Evolutionary conservation across 2,329 filamentous ascomycete genomes (phyloP).

Genomic region (Alternaria infectoria): DNA sequence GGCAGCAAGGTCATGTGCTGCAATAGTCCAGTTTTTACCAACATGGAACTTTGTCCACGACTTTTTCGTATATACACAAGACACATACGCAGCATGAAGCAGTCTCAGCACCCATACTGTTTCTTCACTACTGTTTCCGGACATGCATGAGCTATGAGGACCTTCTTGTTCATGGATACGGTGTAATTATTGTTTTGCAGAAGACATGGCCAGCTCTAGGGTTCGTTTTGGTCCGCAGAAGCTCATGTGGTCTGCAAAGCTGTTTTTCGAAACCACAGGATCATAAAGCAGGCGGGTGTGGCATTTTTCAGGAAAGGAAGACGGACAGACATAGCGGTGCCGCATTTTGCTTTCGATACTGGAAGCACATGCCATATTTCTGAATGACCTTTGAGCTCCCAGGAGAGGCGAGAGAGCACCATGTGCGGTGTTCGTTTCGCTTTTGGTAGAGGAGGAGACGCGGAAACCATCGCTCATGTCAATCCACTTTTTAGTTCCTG

Average conservation of each 20-base stretch:
- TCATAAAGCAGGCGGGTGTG: neutral
- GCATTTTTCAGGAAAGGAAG: neutral
- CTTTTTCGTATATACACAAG: no score
- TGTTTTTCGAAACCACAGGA: accelerated
- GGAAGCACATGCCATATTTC: neutral
- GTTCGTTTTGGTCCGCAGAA: neutral
- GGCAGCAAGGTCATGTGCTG: neutral
- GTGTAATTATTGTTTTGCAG: neutral
- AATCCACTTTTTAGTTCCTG: accelerated
- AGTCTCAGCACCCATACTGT: accelerated
- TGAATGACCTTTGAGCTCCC: accelerated
- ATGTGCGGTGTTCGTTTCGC: no score
- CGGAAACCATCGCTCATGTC: accelerated
- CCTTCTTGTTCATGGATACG: neutral
- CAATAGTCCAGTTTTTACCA: no score
- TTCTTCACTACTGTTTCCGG: accelerated
- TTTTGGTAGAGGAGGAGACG: neutral
- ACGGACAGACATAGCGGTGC: accelerated
- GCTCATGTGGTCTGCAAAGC: neutral
- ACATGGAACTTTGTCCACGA: no score
- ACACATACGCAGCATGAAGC: neutral
- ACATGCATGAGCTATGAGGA: accelerated
- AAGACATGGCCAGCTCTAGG: accelerated
- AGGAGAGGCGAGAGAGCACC: neutral
- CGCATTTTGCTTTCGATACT: neutral